These are phyloP conservation scores for Monosporascus sp. DNA, from an alignment of 2,329 filamentous ascomycete genomes.

Conservation along the genomic window DNA sequence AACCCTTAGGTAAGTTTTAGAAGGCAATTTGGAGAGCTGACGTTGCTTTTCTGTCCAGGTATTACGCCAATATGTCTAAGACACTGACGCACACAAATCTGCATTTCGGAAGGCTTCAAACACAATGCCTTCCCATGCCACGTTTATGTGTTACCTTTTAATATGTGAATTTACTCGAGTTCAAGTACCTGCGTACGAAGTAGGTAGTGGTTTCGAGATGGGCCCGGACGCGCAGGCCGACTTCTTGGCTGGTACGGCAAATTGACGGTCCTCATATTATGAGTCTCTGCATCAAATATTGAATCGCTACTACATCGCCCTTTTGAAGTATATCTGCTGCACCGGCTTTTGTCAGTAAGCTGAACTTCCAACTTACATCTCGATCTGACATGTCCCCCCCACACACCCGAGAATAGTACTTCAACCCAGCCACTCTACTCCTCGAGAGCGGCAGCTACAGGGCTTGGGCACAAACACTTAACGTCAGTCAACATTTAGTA, in stretches of 20 bases:
- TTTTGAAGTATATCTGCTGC: too few species aligned
- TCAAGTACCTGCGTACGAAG: background rate
- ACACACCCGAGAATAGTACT: too few species aligned
- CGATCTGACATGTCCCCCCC: too few species aligned
- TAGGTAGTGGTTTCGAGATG: background rate
- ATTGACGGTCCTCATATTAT: too few species aligned
- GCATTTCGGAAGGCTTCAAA: background rate
- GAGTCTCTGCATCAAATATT: too few species aligned
- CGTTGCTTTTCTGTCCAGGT: background rate
- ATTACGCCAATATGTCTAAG: background rate
- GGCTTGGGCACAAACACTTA: background rate
- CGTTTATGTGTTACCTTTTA: background rate
- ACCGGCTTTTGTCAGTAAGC: too few species aligned
- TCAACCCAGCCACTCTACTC: background rate
- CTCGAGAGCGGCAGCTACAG: background rate
- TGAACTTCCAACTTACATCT: too few species aligned
- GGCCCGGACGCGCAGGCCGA: too few species aligned
- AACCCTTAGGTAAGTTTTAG: background rate
- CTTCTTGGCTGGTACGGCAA: too few species aligned
- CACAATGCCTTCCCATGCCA: background rate
- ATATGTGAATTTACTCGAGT: background rate
- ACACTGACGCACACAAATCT: conserved; percentile 6
- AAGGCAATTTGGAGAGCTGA: background rate
- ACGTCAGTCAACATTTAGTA: background rate
- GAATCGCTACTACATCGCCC: too few species aligned